Percentiles rank a stretch among this genome's conserved stretches.
phyloP scores from a whole-genome alignment of 2,329 filamentous ascomycete species.

The Alternaria gansuensis region DNA sequence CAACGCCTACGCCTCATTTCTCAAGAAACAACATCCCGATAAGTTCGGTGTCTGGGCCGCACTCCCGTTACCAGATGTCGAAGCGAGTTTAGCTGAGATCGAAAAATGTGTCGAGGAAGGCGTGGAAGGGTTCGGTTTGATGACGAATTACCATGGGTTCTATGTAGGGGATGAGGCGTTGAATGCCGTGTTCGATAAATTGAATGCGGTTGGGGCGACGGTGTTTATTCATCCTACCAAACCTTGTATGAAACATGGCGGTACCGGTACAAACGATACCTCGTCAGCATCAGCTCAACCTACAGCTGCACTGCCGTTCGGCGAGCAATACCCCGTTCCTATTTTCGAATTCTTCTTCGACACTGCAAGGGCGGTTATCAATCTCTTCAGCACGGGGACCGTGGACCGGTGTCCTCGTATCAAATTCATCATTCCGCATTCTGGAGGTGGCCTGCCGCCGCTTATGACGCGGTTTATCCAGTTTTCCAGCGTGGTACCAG shows the following conservation, averaged over 20 bases:
- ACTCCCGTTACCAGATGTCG: conserved; percentile 62
- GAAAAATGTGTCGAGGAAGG: conserved; percentile 54
- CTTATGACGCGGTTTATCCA: conserved; percentile 57
- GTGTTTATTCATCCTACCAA: conserved; percentile 66
- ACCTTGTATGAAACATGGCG: conserved; percentile 50
- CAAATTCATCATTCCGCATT: conserved; percentile 60
- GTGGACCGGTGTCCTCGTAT: conserved; percentile 58
- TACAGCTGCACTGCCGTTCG: conserved; percentile 51
- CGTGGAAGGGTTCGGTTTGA: conserved; percentile 62
- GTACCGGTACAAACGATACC: conserved; percentile 20
- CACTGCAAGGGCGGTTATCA: conserved; percentile 59
- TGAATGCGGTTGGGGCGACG: conserved; percentile 58
- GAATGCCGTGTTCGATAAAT: conserved; percentile 58
- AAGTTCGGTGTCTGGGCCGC: conserved; percentile 65
- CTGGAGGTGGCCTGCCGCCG: conserved; percentile 58
- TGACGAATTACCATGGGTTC: conserved; percentile 63
- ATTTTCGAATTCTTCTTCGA: conserved; percentile 65
- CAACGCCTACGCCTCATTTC: conserved; percentile 54
- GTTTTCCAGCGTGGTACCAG: conserved; percentile 53
- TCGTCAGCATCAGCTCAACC: conserved; percentile 11
- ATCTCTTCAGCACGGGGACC: conserved; percentile 60
- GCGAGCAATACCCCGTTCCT: conserved; percentile 53
- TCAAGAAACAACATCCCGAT: conserved; percentile 50
- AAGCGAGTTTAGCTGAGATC: conserved; percentile 60
- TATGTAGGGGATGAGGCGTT: conserved; percentile 62